Conservation (phyloP, 75 land plant genomes). For the Gnetum montanum region DNA sequence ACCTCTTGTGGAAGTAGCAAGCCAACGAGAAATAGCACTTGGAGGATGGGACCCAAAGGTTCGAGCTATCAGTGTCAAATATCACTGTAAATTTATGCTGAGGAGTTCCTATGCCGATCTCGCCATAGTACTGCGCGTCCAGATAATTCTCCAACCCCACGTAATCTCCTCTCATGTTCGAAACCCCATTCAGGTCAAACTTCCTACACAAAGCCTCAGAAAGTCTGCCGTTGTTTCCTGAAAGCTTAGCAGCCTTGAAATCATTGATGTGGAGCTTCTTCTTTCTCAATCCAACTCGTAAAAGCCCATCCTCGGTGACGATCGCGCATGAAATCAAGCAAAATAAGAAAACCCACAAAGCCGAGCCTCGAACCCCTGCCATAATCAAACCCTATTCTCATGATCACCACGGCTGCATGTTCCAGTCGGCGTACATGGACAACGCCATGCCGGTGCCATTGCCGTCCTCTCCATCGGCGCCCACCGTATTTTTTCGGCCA, state of each 20-base stretch:
- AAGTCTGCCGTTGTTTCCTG: not conserved
- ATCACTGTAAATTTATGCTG: slow-evolving; percentile 84
- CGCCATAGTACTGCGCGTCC: slow-evolving; percentile 93
- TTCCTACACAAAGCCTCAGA: not conserved
- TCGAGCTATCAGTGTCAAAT: slow-evolving; percentile 95
- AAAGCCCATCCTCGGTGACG: slow-evolving; percentile 25
- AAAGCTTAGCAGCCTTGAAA: slow-evolving; percentile 19
- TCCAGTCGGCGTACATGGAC: too few relatives aligned
- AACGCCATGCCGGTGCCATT: too few relatives aligned
- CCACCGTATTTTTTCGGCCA: too few relatives aligned
- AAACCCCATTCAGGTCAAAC: slow-evolving; percentile 10
- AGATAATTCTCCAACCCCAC: slow-evolving; percentile 67
- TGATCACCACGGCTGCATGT: too few relatives aligned
- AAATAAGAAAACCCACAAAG: too few relatives aligned
- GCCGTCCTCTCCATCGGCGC: too few relatives aligned
- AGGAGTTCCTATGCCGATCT: slow-evolving; percentile 75
- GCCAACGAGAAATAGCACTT: slow-evolving; percentile 87
- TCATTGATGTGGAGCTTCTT: slow-evolving; percentile 19
- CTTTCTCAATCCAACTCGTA: slow-evolving; percentile 49
- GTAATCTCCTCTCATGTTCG: slow-evolving; percentile 6
- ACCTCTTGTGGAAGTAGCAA: slow-evolving; percentile 76
- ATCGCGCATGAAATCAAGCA: too few relatives aligned
- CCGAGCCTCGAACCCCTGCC: too few relatives aligned
- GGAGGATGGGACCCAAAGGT: slow-evolving; percentile 90
- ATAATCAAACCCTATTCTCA: too few relatives aligned